These are phyloP conservation scores for Sutorius eximius DNA, from an alignment of 1,284 basidiomycete species.

Conservation along the genomic window DNA sequence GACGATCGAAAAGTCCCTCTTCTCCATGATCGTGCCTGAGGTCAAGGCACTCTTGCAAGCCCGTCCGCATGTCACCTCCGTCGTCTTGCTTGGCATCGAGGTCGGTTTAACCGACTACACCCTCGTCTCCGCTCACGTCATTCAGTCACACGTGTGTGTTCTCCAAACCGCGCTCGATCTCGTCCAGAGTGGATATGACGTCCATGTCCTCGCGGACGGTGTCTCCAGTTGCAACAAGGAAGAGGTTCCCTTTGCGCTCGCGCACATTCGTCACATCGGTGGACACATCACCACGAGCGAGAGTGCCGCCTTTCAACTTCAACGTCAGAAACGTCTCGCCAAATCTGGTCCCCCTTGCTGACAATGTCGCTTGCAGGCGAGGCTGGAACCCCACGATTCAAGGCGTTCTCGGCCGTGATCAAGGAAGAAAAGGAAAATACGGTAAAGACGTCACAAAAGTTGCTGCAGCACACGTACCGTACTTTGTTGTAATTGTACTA, in stretches of 20 bases:
- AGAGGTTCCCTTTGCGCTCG: constrained; percentile 64
- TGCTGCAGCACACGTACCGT: constrained; percentile 23
- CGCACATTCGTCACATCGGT: constrained; percentile 72
- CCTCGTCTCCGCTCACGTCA: constrained; percentile 6
- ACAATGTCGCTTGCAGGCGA: constrained; percentile 46
- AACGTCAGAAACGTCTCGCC: constrained; percentile 42
- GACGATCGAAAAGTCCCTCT: constrained; percentile 70
- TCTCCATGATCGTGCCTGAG: constrained; percentile 81
- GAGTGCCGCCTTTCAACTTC: constrained; percentile 76
- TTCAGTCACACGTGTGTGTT: constrained; percentile 85
- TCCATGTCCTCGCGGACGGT: constrained; percentile 80
- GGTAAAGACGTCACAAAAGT: constrained; percentile 37
- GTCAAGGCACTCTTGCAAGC: constrained; percentile 53
- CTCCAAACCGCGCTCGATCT: constrained; percentile 79
- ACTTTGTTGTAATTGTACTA: constrained; percentile 18
- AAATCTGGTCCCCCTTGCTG: constrained; percentile 14
- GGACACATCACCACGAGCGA: constrained; percentile 82
- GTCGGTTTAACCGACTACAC: constrained; percentile 38
- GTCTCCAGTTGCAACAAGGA: constrained; percentile 79
- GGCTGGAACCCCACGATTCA: constrained; percentile 69
- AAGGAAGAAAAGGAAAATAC: constrained; percentile 77
- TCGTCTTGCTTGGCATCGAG: constrained; percentile 87
- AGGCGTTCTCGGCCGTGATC: constrained; percentile 68
- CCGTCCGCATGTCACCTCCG: constrained; percentile 51
- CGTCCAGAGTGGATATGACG: constrained; percentile 52